Conservation (phyloP, 1,139 yeast genomes). For the Suhomyces atakaporum region DNA sequence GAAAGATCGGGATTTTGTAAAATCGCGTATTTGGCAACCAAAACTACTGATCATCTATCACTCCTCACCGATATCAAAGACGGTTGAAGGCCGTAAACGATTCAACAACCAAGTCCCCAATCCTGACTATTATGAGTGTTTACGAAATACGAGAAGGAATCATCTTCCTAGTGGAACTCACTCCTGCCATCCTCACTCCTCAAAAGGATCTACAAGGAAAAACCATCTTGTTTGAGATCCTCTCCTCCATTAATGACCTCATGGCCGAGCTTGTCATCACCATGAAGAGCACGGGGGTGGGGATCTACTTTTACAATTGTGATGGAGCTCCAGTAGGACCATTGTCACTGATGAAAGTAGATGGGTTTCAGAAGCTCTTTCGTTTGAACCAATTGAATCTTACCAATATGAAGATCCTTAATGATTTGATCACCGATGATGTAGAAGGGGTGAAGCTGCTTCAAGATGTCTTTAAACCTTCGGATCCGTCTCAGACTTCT, state of each 20-base stretch:
- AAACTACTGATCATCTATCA: too few species aligned
- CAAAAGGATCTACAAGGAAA: conserved; percentile 35
- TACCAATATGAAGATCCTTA: conserved; percentile 41
- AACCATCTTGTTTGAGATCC: conserved; percentile 52
- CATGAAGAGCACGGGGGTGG: conserved; percentile 64
- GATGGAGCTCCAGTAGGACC: conserved; percentile 13
- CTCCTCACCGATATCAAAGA: too few species aligned
- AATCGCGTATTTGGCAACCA: too few species aligned
- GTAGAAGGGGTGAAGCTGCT: conserved; percentile 21
- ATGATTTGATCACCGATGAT: conserved; percentile 36
- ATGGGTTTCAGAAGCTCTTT: conserved; percentile 34
- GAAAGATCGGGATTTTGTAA: too few species aligned
- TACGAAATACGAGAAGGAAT: conserved; percentile 66
- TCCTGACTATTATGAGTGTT: too few species aligned
- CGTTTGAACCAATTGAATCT: conserved; percentile 40
- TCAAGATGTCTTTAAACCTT: conserved; percentile 19
- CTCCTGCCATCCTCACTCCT: conserved; percentile 49
- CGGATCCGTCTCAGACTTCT: conserved; percentile 10
- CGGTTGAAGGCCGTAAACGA: too few species aligned
- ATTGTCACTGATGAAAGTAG: conserved; percentile 29
- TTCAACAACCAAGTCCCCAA: too few species aligned
- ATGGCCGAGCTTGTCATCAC: conserved; percentile 61
- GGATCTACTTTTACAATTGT: conserved; percentile 63
- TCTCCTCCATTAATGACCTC: conserved; percentile 54
- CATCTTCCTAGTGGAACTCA: conserved; percentile 60